Evolutionary conservation across 108 stramenopile species (phyloP), one percentile per base, ranked within the genome.

Genomic region (Aurantiochytrium sp.): DNA sequence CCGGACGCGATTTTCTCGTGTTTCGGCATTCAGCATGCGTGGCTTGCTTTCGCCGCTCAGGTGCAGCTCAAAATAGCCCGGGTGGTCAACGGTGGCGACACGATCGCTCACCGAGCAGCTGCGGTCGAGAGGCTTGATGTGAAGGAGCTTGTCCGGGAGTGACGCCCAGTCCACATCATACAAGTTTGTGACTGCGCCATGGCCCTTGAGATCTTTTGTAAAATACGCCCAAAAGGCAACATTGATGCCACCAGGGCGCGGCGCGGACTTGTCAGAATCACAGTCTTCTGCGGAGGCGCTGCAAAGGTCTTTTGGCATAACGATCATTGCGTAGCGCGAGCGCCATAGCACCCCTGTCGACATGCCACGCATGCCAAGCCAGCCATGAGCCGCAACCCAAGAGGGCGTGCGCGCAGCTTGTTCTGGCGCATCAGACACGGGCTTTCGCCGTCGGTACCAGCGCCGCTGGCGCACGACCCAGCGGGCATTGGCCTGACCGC

Each of bases 391-490:
- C n/a, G 45, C 51, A 53, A 83, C 49, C 76, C 76, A 83, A 18
- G 45, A 47, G 19, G 76, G 76, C 19, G 25, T 47, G 19, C 51
- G 45, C 14, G 76, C 49, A 6, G 49, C 51, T 8, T 53, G 1
- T 25, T 83, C 76, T 23, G 45, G 23, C 10, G 51, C 64, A 10
- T 42, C 64, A 2, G 44, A 6, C 8, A 35, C 28, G 51, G 76
- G 76, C 12, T 16, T 23, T 6, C 76, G 76, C n/a, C 76, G 76
- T 1, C 76, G 76, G 23, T 53, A 83, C 76, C 76, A 83, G 51
- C 76, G 76, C 12, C 76, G 76, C 19, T 83, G 76, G 19, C 76
- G 76, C 51, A 83, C 76, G 23, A 83, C 45, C 76, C 76, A 83
- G 76, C 76, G 76, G 19, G 76, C 76, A 23, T 53, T 83, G 49